A percentile compares a stretch with the other conserved stretches of the same genome.
Evolutionary conservation across 805 yeast species (phyloP).

Genomic region (Tetrapisispora iriomotensis): DNA sequence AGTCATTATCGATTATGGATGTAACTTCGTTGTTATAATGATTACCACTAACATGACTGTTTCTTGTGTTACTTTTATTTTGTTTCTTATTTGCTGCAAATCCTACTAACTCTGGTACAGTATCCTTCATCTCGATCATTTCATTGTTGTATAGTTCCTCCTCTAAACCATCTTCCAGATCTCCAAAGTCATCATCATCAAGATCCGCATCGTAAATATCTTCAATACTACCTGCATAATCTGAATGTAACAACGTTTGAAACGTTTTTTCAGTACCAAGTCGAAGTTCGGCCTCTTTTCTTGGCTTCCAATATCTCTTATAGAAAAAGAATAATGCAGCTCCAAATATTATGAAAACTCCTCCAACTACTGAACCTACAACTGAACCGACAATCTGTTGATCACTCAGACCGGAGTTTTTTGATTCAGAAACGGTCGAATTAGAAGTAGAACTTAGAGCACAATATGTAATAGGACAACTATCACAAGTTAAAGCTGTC

Average conservation of each 20-base stretch:
- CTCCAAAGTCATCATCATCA: conserved; percentile 16
- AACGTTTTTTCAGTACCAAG: conserved; percentile 21
- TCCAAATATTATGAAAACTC: conserved; percentile 31
- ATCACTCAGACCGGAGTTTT: conserved; percentile 6
- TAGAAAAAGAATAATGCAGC: conserved; percentile 32
- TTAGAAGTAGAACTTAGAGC: conserved; percentile 20
- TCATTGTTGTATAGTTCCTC: conserved; percentile 3
- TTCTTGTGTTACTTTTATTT: neutral
- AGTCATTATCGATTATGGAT: conserved; percentile 21
- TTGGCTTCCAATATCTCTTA: conserved; percentile 34
- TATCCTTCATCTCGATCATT: neutral
- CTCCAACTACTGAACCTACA: conserved; percentile 50
- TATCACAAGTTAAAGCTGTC: conserved; percentile 45
- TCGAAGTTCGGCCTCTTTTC: conserved; percentile 11
- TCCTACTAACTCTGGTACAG: neutral
- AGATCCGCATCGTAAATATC: conserved; percentile 5
- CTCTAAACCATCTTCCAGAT: conserved; percentile 10
- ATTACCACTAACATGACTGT: neutral
- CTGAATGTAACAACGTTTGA: conserved; percentile 6
- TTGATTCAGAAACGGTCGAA: conserved; percentile 9
- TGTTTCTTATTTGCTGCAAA: neutral
- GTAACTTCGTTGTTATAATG: neutral
- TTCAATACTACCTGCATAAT: conserved; percentile 18
- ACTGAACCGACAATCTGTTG: conserved; percentile 26
- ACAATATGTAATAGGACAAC: conserved; percentile 51